Conservation (phyloP, 2,329 filamentous ascomycete genomes). For the Teratosphaeria pseudoeucalypti region DNA sequence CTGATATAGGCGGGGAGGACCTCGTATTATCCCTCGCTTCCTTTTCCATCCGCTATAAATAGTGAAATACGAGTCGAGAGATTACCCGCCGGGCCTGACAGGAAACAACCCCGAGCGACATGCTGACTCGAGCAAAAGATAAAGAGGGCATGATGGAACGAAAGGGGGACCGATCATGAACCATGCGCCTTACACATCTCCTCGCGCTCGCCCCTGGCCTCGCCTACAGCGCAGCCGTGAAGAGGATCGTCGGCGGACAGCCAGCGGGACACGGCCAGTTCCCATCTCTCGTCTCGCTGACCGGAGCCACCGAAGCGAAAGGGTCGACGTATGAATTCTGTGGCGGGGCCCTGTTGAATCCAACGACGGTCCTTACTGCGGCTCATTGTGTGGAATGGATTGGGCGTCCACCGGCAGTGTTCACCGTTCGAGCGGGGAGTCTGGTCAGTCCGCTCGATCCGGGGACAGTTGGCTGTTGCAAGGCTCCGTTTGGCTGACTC, state of each 20-base stretch:
- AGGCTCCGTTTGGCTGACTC: too few species aligned
- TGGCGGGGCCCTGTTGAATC: not conserved
- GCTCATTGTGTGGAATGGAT: not conserved
- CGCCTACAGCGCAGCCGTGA: not conserved
- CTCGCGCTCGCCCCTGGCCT: not conserved
- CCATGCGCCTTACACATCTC: not conserved
- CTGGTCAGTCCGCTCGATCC: not conserved
- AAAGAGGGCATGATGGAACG: not conserved
- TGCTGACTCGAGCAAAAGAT: not conserved
- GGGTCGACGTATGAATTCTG: not conserved
- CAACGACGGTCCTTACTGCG: not conserved
- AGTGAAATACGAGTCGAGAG: not conserved
- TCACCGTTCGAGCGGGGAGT: not conserved
- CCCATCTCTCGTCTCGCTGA: not conserved
- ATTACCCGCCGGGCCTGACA: not conserved
- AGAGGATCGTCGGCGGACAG: not conserved
- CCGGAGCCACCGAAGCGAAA: not conserved
- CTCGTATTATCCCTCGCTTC: not conserved
- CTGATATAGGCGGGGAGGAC: too few species aligned
- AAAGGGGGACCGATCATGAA: not conserved
- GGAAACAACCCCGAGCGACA: not conserved
- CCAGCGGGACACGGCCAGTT: not conserved
- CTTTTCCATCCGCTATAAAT: not conserved
- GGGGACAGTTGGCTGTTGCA: too few species aligned
- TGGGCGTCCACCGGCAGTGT: not conserved